Evolutionary conservation across 371 early-diverging fungal species (phyloP).

Genomic region (Mucor saturninus): DNA sequence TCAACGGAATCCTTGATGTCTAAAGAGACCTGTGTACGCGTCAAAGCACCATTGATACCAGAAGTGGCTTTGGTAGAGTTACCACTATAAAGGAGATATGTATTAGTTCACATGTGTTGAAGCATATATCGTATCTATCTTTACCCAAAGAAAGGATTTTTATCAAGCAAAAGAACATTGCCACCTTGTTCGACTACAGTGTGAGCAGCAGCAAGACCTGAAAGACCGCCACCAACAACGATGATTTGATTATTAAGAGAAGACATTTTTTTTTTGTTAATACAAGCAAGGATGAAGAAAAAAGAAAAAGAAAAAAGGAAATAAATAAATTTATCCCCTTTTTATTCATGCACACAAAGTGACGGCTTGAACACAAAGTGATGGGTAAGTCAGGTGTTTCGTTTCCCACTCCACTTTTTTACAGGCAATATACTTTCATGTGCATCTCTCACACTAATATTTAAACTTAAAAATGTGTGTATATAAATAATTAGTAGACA

Average conservation of each 20-base stretch:
- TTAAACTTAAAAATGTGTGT: not conserved
- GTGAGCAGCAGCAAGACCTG: conserved; percentile 89
- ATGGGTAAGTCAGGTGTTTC: conserved; percentile 23
- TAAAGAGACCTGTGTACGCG: conserved; percentile 74
- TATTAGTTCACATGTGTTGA: conserved; percentile 5
- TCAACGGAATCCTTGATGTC: conserved; percentile 84
- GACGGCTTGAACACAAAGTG: conserved; percentile 10
- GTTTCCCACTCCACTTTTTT: conserved; percentile 18
- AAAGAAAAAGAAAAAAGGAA: conserved; percentile 6
- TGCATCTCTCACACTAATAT: conserved; percentile 33
- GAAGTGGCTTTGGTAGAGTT: conserved; percentile 97
- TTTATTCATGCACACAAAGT: conserved; percentile 3
- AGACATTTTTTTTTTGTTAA: conserved; percentile 21
- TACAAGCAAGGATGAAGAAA: conserved; percentile 13
- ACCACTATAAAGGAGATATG: conserved; percentile 55
- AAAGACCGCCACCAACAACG: conserved; percentile 91
- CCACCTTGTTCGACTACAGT: conserved; percentile 86
- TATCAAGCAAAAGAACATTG: conserved; percentile 86
- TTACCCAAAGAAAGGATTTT: conserved; percentile 87
- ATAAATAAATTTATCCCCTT: conserved; percentile 4
- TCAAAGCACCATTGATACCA: conserved; percentile 95
- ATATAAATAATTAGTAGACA: not conserved
- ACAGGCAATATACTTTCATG: conserved; percentile 8
- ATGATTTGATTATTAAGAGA: conserved; percentile 71
- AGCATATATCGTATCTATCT: not conserved